phyloP scores from a whole-genome alignment of 257 asterid genomes.

The Nyctanthes arbortristis region DNA sequence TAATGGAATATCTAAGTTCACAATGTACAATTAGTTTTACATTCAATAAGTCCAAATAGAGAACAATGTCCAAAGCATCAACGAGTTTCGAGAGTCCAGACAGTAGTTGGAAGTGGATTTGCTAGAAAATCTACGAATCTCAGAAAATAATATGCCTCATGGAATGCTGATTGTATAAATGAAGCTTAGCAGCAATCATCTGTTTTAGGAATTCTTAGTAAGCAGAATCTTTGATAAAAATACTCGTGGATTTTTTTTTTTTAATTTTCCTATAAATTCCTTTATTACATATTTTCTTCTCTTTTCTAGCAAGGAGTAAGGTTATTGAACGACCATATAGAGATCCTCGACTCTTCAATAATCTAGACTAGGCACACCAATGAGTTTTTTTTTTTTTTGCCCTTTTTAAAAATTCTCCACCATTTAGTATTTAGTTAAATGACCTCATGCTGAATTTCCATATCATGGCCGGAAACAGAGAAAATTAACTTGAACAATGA shows the following conservation, averaged over 20 bases:
- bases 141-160: not conserved
- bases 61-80: not conserved
- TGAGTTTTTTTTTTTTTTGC: not conserved
- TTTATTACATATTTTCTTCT: too few relatives aligned
- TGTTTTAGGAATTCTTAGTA: not conserved
- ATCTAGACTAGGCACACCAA: not conserved
- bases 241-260: not conserved
- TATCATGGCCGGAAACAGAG: not conserved
- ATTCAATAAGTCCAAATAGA: not conserved
- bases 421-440: not conserved
- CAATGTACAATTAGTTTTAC: not conserved
- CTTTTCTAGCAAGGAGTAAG: not conserved
- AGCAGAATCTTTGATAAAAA: not conserved
- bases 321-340: not conserved
- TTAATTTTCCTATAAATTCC: not conserved
- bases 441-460: not conserved
- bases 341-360: not conserved
- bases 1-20: conserved; percentile 53
- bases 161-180: not conserved
- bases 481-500: not conserved
- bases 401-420: not conserved
- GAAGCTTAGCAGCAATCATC: not conserved
- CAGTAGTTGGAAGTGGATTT: not conserved
- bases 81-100: not conserved
- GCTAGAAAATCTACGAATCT: not conserved